Base-by-base conservation (phyloP, 2,329 filamentous ascomycete species). In the Cytospora chrysosperma region DNA sequence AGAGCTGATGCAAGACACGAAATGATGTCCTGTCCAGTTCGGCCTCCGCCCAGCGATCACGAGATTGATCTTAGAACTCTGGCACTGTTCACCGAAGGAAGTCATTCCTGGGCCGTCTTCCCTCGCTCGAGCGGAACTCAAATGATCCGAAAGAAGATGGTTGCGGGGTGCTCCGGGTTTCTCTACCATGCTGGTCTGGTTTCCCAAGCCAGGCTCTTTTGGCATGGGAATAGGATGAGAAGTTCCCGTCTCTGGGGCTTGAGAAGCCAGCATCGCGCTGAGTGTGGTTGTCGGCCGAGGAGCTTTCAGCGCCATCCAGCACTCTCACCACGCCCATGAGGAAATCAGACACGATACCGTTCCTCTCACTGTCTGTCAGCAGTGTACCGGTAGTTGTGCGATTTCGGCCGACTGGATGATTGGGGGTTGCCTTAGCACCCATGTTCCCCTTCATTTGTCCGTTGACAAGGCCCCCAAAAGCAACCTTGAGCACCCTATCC, bases 401-500 rank as follows among this genome's bases (percentile, higher is more conserved):
- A 13, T 47, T 4, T n/a, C 43, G 43, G 43, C n/a, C n/a, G 10
- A 4, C 43, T 8, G 43, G 43, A 3, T 47, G n/a, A 24, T 10
- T 47, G 7, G 43, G 5, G 8, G 43, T 47, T 24, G 43, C 19
- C n/a, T 47, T 47, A 24, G 37, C 37, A 34, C 32, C 32, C 32
- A 15, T 34, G 12, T 34, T 10, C 17, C 43, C n/a, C 10, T 9
- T 47, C 10, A 24, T 24, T 47, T 47, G 43, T 13, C 43, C 43
- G 7, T 47, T 47, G 43, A 47, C n/a, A n/a, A 64, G 57, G 21
- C 53, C 49, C 3, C 27, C 28, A 37, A 64, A 64, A 19, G 57
- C 34, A n/a, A 28, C 19, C n/a, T 40, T 53, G 2, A 64, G 57
- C 58, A 61, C 51, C 24, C 26, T 50, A 54, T 64, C 58, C 1